Evolutionary conservation across 495 filamentous ascomycete genomes (phyloP), one percentile per base, ranked within the genome.

Genomic region (Monascus purpureus): DNA sequence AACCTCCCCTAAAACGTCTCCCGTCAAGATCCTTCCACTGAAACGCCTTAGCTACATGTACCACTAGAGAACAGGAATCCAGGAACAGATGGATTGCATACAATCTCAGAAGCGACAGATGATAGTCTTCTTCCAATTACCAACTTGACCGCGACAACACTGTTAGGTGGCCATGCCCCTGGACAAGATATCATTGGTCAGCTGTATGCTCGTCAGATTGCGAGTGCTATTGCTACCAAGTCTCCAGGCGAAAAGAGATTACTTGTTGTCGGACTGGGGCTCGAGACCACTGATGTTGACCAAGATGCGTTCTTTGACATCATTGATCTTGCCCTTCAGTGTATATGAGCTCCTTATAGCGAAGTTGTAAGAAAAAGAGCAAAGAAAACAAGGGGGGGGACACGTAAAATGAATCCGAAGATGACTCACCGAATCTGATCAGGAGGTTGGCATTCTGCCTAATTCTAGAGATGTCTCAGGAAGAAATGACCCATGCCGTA

Each of bases 191-290:
- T 79, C 0, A 45, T 88, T 12, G 88, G 82, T 16, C 90, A 95
- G 57, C 69, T 93, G 3, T 75, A 84, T 49, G 84, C 84, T 23
- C 80, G 80, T 31, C 86, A 94, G 46, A 82, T 95, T 37, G 90
- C 80, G 4, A 88, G 73, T 43, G 71, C 75, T 8, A 70, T 97
- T 37, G 57, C 72, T 19, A 72, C 72, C 32, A 75, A 73, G 39
- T 63, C 81, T 32, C 75, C 81, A 3, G 63, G 79, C 13, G 90
- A 97, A 52, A 74, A 67, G 41, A 70, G 90, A 32, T 73, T 81
- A 29, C 55, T 97, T 8, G 66, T 96, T 2, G 57, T 95, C 12
- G 90, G 87, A 0, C 52, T 95, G 18, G 90, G 90, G 2, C 52
- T 97, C 31, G 67, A 72, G 33, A 75, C 67, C 19, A 58, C 62